Evolutionary conservation across 2,329 filamentous ascomycete genomes (phyloP), one percentile per base, ranked within the genome.

Genomic region (Pleurostoma richardsiae): DNA sequence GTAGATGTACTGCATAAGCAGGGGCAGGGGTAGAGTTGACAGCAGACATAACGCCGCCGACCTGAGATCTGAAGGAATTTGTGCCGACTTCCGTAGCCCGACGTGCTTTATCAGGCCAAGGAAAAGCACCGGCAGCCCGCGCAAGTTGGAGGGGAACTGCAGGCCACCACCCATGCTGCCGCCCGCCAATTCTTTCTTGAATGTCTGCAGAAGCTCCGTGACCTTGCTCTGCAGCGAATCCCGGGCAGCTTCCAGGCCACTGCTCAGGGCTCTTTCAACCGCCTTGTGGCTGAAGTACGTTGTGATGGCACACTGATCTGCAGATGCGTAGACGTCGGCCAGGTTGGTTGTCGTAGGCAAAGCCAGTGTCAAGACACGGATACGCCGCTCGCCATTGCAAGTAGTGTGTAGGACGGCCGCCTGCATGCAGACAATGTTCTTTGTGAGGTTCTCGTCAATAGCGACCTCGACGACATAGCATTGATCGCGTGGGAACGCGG

Each of bases 241-340:
- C 39, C 94, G 80, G 43, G 94, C 94, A 42, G 90, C 86, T 57
- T 99, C 94, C 44, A 99, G 74, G 38, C 92, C 91, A 58, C 82
- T 89, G 57, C 88, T 86, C 38, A 99, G 74, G 8, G 88, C 85
- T 57, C 90, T 80, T 72, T 99, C 94, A 3, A 97, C 94, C 11
- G 94, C 94, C 74, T 97, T 97, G 78, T 99, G 94, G 57, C 87
- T 92, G 74, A 92, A 97, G 73, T 92, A 97, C 10, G 88, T 88
- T 3, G 91, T 87, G 56, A 99, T 90, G 10, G 94, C 94, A 59
- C 86, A 86, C 67, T 96, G 92, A 61, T 99, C 94, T 0, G 94
- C 94, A 4, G 90, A 95, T 6, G 94, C 90, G 65, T 96, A 99
- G 19, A 97, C 76, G 61, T 96, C 91, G 4, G 90, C 88, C 50